Base-by-base conservation (phyloP, 2,329 filamentous ascomycete species). In the Rutstroemia sp. region DNA sequence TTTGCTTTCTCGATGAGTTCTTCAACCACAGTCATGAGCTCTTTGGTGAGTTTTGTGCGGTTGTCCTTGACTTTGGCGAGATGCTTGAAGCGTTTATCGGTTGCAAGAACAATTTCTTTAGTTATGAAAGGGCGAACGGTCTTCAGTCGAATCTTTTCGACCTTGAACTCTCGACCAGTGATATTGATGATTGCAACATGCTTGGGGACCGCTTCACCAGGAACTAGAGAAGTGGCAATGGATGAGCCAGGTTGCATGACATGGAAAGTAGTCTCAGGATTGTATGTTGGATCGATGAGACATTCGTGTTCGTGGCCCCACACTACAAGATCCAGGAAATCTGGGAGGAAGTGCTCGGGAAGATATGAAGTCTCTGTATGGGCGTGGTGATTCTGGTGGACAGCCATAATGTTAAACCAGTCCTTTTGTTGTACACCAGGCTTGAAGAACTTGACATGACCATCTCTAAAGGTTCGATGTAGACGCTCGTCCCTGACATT, bases 231-330 rank as follows among this genome's bases (percentile, higher is more conserved):
- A 1, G 94, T 99, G 0, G 92, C 94, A 0, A 99, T 87, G 0
- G 94, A 97, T 0, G 94, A 99, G 0, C 94, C 94, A 0, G 94
- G 94, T 67, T 99, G 94, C 83, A 99, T 96, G 61, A 99, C 92
- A 64, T 94, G 84, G 64, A 99, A 99, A 0, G 87, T 87, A 48
- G 87, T 96, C 67, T 96, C 90, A 0, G 88, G 82, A 65, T 97
- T 99, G 48, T 84, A 77, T 1, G 77, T 75, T 0, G 94, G 94
- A 46, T 96, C 85, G 61, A 99, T 95, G 7, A 92, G 71, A 68
- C 94, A 99, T 70, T 99, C 92, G 68, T 99, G 94, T 71, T 99
- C 94, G 67, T 99, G 94, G 3, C 94, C 94, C 94, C 94, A 99
- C 51, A 99, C 81, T 0, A 99, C 83, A 4, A 99, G 78, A 67